Evolutionary conservation across 805 yeast species (phyloP).

Genomic region (Myxozyma monticola): DNA sequence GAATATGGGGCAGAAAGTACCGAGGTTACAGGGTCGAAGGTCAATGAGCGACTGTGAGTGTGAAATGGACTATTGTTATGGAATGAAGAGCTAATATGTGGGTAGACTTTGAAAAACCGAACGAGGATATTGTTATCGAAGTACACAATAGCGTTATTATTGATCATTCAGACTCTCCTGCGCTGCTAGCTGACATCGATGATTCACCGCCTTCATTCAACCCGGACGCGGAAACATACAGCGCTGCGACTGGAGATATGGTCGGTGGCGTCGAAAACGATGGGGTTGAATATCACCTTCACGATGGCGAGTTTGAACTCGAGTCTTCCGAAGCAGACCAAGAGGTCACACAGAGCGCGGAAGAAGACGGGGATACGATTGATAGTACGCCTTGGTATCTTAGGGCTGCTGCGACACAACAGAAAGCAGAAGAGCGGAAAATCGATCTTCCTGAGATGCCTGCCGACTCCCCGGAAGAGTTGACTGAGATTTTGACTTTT

Average conservation of each 20-base stretch:
- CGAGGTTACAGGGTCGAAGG: no score
- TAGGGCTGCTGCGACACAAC: constrained; percentile 3
- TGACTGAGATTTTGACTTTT: constrained; percentile 49
- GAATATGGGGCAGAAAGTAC: no score
- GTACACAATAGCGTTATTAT: no score
- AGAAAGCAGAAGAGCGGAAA: constrained; percentile 14
- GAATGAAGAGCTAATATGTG: no score
- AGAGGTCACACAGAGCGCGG: background rate
- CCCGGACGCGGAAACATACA: constrained; percentile 12
- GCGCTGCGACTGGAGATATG: constrained; percentile 1
- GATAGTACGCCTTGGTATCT: constrained; percentile 26
- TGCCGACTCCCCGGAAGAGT: constrained; percentile 51
- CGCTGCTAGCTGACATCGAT: no score
- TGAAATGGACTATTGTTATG: no score
- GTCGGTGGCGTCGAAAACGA: constrained; percentile 15
- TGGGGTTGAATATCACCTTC: constrained; percentile 22
- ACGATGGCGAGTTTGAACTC: constrained; percentile 17
- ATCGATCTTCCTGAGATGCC: constrained; percentile 59
- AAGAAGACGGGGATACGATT: background rate
- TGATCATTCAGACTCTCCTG: no score
- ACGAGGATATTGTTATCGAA: no score
- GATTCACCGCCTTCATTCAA: background rate
- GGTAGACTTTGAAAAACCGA: no score
- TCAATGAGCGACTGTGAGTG: no score
- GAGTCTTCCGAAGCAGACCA: background rate